Conservation (phyloP, 164 flowering plant genomes). For the Magnolia changhungtana region DNA sequence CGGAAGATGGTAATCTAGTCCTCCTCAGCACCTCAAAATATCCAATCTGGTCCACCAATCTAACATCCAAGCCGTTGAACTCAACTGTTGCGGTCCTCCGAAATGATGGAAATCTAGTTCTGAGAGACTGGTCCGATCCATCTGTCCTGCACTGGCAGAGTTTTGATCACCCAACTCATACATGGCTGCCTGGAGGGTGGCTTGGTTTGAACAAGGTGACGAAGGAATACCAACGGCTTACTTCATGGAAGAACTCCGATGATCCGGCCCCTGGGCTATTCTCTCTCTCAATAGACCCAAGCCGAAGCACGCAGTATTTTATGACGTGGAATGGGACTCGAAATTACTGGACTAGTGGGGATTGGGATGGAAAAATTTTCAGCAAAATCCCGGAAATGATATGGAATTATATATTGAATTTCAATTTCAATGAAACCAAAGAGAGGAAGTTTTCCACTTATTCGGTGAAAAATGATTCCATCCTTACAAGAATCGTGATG, state of each 20-base stretch:
- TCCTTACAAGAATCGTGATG: neutral
- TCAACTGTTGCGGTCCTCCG: neutral
- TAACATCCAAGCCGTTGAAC: neutral
- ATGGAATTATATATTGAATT: constrained; percentile 2
- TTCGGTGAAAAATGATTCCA: neutral
- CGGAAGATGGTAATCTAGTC: constrained; percentile 18
- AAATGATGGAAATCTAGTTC: constrained; percentile 9
- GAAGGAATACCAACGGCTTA: neutral
- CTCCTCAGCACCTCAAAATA: neutral
- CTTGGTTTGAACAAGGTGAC: neutral
- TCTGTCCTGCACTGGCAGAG: constrained; percentile 7
- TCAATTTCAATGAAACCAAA: neutral
- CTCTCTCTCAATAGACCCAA: neutral
- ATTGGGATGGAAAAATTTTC: constrained; percentile 15
- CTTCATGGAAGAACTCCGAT: neutral
- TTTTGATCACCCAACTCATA: constrained; percentile 6
- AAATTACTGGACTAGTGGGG: constrained; percentile 5
- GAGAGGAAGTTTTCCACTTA: neutral
- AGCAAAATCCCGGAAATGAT: constrained; percentile 27
- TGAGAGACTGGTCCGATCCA: neutral
- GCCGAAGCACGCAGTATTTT: neutral
- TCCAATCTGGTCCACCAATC: constrained; percentile 6
- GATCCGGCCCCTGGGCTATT: constrained; percentile 1
- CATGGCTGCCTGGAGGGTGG: constrained; percentile 1
- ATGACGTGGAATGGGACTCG: neutral